phyloP scores from a whole-genome alignment of 345 rosid species.

The Citrus inodora region DNA sequence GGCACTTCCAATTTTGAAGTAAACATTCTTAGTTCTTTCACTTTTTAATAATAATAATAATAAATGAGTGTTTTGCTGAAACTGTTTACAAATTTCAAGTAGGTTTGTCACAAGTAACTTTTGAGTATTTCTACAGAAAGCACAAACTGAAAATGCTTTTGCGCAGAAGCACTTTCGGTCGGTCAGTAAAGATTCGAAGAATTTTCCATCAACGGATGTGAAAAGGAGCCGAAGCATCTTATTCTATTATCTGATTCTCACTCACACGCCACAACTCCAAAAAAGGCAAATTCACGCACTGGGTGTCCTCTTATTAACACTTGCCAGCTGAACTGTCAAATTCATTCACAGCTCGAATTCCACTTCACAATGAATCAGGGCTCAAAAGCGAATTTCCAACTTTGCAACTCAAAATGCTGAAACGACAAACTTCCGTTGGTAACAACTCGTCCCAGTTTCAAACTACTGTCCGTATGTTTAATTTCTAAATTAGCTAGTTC shows the following conservation, averaged over 20 bases:
- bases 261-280: conserved; percentile 17
- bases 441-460: conserved; percentile 22
- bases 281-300: neutral
- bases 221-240: conserved; percentile 12
- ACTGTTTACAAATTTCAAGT: no score
- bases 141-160: neutral
- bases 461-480: conserved; percentile 23
- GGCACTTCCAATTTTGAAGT: no score
- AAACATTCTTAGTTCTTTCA: no score
- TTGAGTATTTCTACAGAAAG: neutral
- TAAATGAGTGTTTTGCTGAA: no score
- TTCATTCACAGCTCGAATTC: conserved; percentile 13
- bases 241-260: conserved; percentile 38
- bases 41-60: no score
- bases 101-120: no score
- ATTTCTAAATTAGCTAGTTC: neutral
- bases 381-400: neutral
- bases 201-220: neutral
- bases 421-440: conserved; percentile 32
- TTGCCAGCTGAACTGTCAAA: conserved; percentile 7
- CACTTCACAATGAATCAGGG: neutral
- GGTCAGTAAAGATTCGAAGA: neutral
- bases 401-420: conserved; percentile 20
- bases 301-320: conserved; percentile 14
- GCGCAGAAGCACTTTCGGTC: neutral